phyloP scores from a whole-genome alignment of 2,329 filamentous ascomycete species.

The Claviceps humidiphila region DNA sequence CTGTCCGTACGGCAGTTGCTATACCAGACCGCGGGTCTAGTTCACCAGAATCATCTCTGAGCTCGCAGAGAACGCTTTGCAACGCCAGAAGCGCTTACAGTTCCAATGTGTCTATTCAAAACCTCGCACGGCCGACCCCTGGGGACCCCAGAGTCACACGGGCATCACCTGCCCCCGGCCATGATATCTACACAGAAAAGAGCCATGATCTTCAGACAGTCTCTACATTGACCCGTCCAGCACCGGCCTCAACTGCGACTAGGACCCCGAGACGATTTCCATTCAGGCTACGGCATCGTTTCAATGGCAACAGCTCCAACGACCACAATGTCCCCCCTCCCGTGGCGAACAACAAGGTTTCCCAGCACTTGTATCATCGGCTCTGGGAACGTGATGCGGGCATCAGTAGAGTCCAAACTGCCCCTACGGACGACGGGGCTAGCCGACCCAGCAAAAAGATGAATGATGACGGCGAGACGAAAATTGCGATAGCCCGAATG shows the following conservation, averaged over 20 bases:
- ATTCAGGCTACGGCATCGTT: neutral
- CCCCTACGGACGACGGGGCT: neutral
- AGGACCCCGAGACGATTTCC: neutral
- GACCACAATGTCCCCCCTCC: neutral
- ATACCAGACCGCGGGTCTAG: slow-evolving; percentile 36
- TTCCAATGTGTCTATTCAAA: slow-evolving; percentile 44
- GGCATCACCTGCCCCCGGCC: neutral
- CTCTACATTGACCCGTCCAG: neutral
- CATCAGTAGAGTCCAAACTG: neutral
- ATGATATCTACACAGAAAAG: slow-evolving; percentile 11
- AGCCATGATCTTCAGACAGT: neutral
- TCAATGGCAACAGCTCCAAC: too few relatives aligned
- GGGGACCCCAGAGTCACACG: slow-evolving; percentile 8
- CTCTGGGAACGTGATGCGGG: neutral
- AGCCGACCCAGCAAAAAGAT: neutral
- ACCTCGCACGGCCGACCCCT: slow-evolving; percentile 25
- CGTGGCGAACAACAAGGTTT: neutral
- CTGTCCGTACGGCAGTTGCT: slow-evolving; percentile 10
- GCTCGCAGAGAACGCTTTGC: slow-evolving; percentile 30
- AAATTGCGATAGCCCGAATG: slow-evolving; percentile 7
- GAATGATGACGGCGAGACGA: neutral
- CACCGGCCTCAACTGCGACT: neutral
- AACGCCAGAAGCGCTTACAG: slow-evolving; percentile 50
- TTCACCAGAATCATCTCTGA: slow-evolving; percentile 30
- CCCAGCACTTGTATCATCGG: neutral